These are phyloP conservation scores for Debaryomyces prosopidis DNA, from an alignment of 805 yeast species.

Conservation along the genomic window DNA sequence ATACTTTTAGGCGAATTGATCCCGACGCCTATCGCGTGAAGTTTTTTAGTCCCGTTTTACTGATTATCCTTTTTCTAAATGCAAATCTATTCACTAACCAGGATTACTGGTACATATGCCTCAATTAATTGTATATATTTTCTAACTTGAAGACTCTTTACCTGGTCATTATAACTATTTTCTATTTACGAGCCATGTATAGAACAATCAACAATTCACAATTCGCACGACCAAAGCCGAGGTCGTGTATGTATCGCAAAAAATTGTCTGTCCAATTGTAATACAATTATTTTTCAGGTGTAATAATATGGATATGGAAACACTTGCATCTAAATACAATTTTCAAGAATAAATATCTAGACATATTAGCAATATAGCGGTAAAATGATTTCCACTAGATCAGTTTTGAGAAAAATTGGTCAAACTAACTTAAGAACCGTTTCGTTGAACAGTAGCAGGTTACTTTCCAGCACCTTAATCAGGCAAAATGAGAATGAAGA, in stretches of 20 bases:
- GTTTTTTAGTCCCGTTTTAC: too few species aligned
- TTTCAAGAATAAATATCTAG: not conserved
- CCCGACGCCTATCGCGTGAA: too few species aligned
- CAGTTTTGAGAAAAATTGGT: conserved; percentile 3
- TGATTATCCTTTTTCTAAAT: too few species aligned
- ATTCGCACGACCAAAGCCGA: too few species aligned
- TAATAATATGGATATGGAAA: not conserved
- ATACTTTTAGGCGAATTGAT: too few species aligned
- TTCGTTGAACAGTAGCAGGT: conserved; percentile 2
- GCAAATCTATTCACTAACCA: too few species aligned
- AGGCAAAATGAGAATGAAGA: conserved; percentile 18
- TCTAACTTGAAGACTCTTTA: too few species aligned
- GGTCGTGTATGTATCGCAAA: not conserved
- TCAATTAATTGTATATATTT: too few species aligned
- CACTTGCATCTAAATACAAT: not conserved
- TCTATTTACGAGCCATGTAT: too few species aligned
- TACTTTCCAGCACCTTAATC: not conserved
- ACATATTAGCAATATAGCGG: not conserved
- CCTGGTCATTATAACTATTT: too few species aligned
- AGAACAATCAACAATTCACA: too few species aligned
- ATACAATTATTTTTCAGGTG: conserved; percentile 8
- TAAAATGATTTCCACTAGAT: conserved; percentile 6
- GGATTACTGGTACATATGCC: too few species aligned
- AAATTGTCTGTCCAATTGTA: conserved; percentile 11
- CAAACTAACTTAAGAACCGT: conserved; percentile 1